phyloP scores from a whole-genome alignment of 257 asterid species.

The Ballota nigra region DNA sequence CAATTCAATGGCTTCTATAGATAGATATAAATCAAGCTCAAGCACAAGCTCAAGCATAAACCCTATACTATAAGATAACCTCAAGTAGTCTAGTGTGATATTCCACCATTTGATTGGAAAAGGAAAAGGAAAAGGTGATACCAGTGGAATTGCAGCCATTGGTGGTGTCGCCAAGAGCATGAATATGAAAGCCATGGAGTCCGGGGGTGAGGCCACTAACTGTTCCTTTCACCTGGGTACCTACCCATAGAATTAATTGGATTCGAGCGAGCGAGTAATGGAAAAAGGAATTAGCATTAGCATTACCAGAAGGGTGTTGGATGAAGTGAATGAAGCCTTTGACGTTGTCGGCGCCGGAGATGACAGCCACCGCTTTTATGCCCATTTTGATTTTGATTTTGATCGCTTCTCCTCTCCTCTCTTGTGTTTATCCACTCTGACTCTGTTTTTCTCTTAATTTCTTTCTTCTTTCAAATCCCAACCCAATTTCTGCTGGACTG shows the following conservation, averaged over 20 bases:
- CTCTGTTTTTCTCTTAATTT: too few relatives aligned
- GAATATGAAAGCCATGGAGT: slow-evolving; percentile 89
- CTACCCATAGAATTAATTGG: not conserved
- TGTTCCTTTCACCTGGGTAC: slow-evolving; percentile 63
- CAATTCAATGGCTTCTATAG: too few relatives aligned
- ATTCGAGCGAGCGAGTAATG: not conserved
- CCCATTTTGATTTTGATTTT: slow-evolving; percentile 31
- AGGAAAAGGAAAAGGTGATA: too few relatives aligned
- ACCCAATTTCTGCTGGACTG: too few relatives aligned
- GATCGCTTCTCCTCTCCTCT: not conserved
- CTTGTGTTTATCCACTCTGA: too few relatives aligned
- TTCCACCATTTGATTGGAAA: too few relatives aligned
- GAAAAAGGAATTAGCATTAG: not conserved
- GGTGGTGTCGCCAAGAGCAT: slow-evolving; percentile 94
- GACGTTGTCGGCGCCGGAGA: slow-evolving; percentile 60
- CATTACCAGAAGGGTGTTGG: slow-evolving; percentile 50
- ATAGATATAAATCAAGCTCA: too few relatives aligned
- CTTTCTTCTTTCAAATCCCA: too few relatives aligned
- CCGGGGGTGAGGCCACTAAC: slow-evolving; percentile 73
- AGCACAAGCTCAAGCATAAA: too few relatives aligned
- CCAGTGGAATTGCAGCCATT: slow-evolving; percentile 97
- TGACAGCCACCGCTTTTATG: slow-evolving; percentile 73
- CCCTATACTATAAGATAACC: too few relatives aligned
- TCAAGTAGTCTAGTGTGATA: too few relatives aligned
- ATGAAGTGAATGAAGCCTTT: slow-evolving; percentile 70